A percentile compares a stretch with the other conserved stretches of the same genome.
These are phyloP conservation scores for Tricholoma terreum DNA, from an alignment of 768 basidiomycete genomes.

Conservation along the genomic window DNA sequence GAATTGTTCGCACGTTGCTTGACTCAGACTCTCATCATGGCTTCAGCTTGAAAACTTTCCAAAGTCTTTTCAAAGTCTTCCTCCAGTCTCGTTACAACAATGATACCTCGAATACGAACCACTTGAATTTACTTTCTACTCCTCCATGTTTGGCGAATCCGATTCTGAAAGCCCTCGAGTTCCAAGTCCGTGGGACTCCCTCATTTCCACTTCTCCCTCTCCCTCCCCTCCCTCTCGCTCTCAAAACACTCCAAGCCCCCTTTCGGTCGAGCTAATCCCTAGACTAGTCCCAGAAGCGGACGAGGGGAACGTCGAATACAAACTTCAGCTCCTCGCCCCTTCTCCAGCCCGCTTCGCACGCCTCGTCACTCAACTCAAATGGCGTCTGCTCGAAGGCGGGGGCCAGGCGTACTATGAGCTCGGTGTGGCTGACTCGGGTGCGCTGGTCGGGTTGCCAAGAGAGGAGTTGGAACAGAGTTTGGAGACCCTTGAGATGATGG, in stretches of 20 bases:
- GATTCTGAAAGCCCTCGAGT: conserved; percentile 78
- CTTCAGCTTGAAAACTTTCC: background rate
- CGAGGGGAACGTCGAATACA: conserved; percentile 92
- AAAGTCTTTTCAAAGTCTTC: background rate
- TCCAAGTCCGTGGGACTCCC: conserved; percentile 79
- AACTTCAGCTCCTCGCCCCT: conserved; percentile 82
- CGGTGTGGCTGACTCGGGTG: conserved; percentile 83
- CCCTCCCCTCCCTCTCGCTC: conserved; percentile 29
- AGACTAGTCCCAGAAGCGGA: conserved; percentile 77
- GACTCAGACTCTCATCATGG: background rate
- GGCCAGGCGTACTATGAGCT: conserved; percentile 84
- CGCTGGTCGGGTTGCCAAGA: conserved; percentile 74
- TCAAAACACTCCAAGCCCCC: conserved; percentile 30
- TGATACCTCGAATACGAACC: conserved; percentile 30
- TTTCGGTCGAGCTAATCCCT: conserved; percentile 43
- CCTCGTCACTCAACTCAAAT: conserved; percentile 93
- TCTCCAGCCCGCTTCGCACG: conserved; percentile 72
- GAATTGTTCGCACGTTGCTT: no score
- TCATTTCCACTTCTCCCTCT: conserved; percentile 56
- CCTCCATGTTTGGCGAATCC: conserved; percentile 75
- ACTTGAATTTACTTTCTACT: conserved; percentile 1
- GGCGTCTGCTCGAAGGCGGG: conserved; percentile 85
- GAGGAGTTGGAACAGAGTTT: conserved; percentile 77
- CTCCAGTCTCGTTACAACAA: conserved; percentile 8
- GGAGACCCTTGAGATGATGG: conserved; percentile 91